Base-by-base conservation (phyloP, 345 rosid genomes). In the Eucalyptus albens region DNA sequence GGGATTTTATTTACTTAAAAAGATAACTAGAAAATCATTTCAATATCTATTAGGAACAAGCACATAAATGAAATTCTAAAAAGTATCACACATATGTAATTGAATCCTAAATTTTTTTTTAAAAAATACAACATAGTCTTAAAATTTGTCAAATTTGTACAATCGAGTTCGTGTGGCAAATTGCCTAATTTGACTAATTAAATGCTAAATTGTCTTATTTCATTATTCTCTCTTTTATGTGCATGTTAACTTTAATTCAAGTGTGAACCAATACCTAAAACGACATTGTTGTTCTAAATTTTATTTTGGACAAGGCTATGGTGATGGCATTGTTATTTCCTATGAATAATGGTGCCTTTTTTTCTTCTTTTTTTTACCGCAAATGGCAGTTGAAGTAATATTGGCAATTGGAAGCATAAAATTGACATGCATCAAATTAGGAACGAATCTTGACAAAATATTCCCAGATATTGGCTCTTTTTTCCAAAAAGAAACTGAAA, bases 41-140 rank as follows among this genome's bases (percentile, higher is more conserved):
- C 3, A 2, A 56, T 56, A 24, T 56, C 62, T 24, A 21, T 56
- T 22, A 1, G 29, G 62, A 56, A 24, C 27, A 56, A 24, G 62
- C 29, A 11, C 12, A 56, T 4, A 56, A 56, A 56, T 51, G 27
- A 56, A 56, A 56, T 9, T 26, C 27, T 56, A 56, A 56, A 6
- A 56, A 56, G 31, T 15, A 17, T n/a, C 6, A 1, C 2, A 21
- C 31, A 65, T 7, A n/a, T 65, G 33, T 8, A 65, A n/a, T 65
- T 15, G 13, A 15, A 15, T 65, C 19, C 2, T 65, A 65, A n/a
- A 7, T 1, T 0, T 56, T 29, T n/a, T 15, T n/a, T n/a, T 4
- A 2, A 11, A 65, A n/a, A 15, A 14, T 4, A 65, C 33, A n/a
- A 15, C 17, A 15, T 7, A n/a, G 3, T n/a, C 77, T 15, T 65